These are phyloP conservation scores for Prunus mume DNA, from an alignment of 306 rosid genomes.

Conservation along the genomic window DNA sequence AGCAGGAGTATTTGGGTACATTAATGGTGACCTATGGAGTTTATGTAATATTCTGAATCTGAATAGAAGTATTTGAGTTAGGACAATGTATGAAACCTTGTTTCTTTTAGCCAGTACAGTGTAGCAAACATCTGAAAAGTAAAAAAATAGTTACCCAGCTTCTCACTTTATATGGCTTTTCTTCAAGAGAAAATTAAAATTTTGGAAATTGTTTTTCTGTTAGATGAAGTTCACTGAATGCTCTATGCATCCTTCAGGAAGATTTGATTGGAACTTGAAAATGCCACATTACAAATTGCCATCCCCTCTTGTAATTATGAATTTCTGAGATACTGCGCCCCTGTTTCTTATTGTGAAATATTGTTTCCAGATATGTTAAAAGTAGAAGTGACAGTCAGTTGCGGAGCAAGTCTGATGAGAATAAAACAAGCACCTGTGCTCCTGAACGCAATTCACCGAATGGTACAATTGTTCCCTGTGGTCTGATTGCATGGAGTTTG, in stretches of 20 bases:
- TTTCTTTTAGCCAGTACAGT: neutral
- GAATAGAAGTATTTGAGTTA: neutral
- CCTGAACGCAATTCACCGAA: constrained; percentile 45
- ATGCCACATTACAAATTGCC: neutral
- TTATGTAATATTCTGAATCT: neutral
- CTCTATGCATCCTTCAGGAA: neutral
- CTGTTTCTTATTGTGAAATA: constrained; percentile 23
- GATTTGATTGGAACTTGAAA: neutral
- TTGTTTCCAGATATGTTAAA: constrained; percentile 58
- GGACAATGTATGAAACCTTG: neutral
- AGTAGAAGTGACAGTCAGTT: constrained; percentile 65
- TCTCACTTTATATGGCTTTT: neutral
- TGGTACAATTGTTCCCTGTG: constrained; percentile 73
- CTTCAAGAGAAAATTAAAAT: neutral
- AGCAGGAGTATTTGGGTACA: neutral
- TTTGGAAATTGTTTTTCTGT: neutral
- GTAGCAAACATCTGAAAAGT: too few relatives aligned
- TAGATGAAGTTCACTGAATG: neutral
- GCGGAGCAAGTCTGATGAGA: constrained; percentile 32
- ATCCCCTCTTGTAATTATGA: neutral
- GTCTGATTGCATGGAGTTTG: constrained; percentile 89
- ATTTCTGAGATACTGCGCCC: constrained; percentile 11
- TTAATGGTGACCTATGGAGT: neutral
- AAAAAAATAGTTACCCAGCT: neutral
- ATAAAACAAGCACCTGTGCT: constrained; percentile 27